Base-by-base conservation (phyloP, 2,329 filamentous ascomycete species). In the Aurifilum marmelostoma region DNA sequence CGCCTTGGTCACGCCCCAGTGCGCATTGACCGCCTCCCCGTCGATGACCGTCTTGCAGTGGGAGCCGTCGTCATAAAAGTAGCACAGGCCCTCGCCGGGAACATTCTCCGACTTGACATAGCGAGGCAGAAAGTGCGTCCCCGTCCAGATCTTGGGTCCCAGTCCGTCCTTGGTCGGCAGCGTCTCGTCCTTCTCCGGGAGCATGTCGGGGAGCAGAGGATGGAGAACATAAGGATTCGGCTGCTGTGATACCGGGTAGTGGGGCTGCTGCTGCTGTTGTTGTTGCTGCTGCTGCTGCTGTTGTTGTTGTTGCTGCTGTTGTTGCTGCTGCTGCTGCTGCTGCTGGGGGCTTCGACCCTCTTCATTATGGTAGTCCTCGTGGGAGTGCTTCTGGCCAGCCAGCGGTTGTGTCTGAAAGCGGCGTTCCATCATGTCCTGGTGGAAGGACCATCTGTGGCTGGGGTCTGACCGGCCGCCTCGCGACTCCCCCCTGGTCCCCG, bases 1-100 rank as follows among this genome's bases (percentile, higher is more conserved):
- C 2, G 94, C 94, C 80, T 97, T 97, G 47, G 94, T 97, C 12
- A 97, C 89, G 21, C 94, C 94, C 94, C 94, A 97, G 73, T 93
- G 92, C 1, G 94, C 92, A 77, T 97, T 97, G 65, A 97, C 93
- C 0, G 85, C 85, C 77, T 97, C 92, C 24, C 94, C 94, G 74
- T 97, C 92, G 72, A 97, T 94, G 37, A 92, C 83, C 50, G 92
- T 92, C 75, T 92, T 93, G 81, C 92, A 95, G 77, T 92, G 90
- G 66, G 89, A 91, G 39, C 92, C 92, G 76, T 97, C 93, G 72
- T 95, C 92, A 77, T 96, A 96, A 71, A 96, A 90, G 76, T 93
- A 96, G 80, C 92, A 96, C 75, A 91, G 79, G 2, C 92, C 93
- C 78, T 96, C 92, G 11, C 92, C 92, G 0, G 91, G 88, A 4